Conservation (phyloP, 192 early-diverging fungal genomes). For the Backusella circina region DNA sequence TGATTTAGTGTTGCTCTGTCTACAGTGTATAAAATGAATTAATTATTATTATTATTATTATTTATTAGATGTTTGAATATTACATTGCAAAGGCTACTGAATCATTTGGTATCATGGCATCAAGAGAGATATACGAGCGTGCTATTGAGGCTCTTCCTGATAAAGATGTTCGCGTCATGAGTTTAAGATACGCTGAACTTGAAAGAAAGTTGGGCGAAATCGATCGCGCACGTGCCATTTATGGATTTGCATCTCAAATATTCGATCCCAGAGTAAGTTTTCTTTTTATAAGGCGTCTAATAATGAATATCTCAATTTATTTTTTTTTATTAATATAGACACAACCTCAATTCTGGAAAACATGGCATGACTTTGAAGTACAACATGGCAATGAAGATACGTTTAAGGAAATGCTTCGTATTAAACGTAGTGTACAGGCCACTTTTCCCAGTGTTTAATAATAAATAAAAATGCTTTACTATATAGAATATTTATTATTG, state of each 20-base stretch:
- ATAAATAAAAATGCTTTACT: too few species aligned
- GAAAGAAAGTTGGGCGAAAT: constrained; percentile 92
- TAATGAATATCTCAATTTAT: background rate
- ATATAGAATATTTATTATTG: background rate
- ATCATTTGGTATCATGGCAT: constrained; percentile 81
- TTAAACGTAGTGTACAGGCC: constrained; percentile 66
- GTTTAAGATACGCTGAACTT: constrained; percentile 78
- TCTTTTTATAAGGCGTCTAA: background rate
- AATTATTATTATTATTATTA: background rate
- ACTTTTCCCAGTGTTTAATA: constrained; percentile 23
- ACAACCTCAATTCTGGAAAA: constrained; percentile 75
- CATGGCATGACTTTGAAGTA: constrained; percentile 97
- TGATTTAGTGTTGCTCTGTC: too few species aligned
- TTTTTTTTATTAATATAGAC: constrained; percentile 20
- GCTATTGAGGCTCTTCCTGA: constrained; percentile 88
- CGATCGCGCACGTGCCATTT: constrained; percentile 89
- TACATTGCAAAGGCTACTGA: constrained; percentile 88
- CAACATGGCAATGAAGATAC: constrained; percentile 97
- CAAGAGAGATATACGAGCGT: constrained; percentile 91
- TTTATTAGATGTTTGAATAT: constrained; percentile 67
- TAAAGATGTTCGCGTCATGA: constrained; percentile 69
- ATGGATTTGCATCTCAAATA: constrained; percentile 82
- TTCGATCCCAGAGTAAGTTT: constrained; percentile 72
- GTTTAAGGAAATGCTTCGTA: constrained; percentile 96
- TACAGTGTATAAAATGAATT: background rate